These are phyloP conservation scores for Brassica carinata DNA, from an alignment of 345 rosid genomes.

Conservation along the genomic window DNA sequence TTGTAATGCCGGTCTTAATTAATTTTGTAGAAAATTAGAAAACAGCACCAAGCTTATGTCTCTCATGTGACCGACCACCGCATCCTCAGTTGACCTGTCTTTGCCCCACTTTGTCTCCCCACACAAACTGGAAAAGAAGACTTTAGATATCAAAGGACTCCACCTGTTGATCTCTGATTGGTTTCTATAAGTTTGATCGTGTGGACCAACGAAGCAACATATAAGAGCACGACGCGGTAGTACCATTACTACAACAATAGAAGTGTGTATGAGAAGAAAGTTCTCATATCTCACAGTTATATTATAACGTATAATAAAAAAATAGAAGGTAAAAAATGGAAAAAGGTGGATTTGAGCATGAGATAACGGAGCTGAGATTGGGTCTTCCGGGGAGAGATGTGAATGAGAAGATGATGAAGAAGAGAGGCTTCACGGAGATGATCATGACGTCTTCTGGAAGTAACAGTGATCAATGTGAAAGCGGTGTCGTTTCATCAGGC, in stretches of 20 bases:
- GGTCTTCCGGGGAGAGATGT: conserved; percentile 57
- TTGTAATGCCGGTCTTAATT: conserved; percentile 42
- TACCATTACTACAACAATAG: conserved; percentile 30
- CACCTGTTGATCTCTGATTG: conserved; percentile 26
- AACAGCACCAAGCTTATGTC: conserved; percentile 39
- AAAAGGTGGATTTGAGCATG: conserved; percentile 54
- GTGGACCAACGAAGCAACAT: conserved; percentile 33
- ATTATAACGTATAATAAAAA: background rate
- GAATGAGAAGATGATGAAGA: conserved; percentile 50
- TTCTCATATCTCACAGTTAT: conserved; percentile 12
- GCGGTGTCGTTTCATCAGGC: conserved; percentile 34
- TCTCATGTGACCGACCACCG: conserved; percentile 49
- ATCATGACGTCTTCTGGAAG: conserved; percentile 41
- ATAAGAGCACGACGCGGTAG: conserved; percentile 41
- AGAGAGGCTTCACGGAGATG: conserved; percentile 74
- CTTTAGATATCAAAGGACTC: conserved; percentile 31
- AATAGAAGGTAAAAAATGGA: conserved; percentile 21
- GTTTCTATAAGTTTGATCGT: conserved; percentile 13
- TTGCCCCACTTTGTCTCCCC: conserved; percentile 43
- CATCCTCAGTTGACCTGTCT: conserved; percentile 45
- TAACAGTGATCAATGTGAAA: conserved; percentile 37
- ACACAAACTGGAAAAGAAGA: conserved; percentile 23
- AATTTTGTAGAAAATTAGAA: background rate
- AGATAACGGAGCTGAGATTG: conserved; percentile 84
- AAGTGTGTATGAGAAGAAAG: conserved; percentile 51